A percentile compares a stretch with the other conserved stretches of the same genome.
Evolutionary conservation across 495 filamentous ascomycete genomes (phyloP).

Genomic region (Aspergillus conjunctus): DNA sequence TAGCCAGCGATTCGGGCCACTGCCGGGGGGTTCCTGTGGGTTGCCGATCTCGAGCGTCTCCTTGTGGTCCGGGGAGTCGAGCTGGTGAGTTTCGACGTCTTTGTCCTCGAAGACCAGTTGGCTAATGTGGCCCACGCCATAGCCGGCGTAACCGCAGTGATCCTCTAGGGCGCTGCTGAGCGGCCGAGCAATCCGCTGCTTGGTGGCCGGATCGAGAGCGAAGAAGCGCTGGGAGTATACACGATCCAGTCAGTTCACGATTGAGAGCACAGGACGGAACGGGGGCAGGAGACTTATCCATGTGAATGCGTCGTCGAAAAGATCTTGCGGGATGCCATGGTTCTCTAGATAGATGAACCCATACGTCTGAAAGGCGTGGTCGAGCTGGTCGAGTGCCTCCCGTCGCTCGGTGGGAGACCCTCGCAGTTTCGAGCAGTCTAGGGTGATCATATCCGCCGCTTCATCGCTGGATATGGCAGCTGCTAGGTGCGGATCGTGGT

Average conservation of each 20-base stretch:
- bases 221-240: conserved; percentile 6
- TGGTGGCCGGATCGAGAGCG: conserved; percentile 3
- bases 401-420: too few relatives aligned
- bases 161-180: conserved; percentile 1
- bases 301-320: conserved; percentile 9
- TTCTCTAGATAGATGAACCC: conserved; percentile 14
- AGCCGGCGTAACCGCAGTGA: conserved; percentile 11
- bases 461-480: too few relatives aligned
- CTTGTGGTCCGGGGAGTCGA: conserved; percentile 10
- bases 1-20: conserved; percentile 14
- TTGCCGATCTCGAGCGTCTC: conserved; percentile 13
- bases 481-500: too few relatives aligned
- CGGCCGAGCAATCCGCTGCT: conserved; percentile 9
- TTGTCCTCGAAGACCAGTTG: conserved; percentile 12
- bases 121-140: conserved; percentile 7
- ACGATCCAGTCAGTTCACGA: neutral
- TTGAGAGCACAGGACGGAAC: neutral
- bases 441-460: too few relatives aligned
- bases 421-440: too few relatives aligned
- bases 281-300: neutral
- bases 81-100: neutral
- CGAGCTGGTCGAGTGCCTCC: too few relatives aligned
- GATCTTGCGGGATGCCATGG: conserved; percentile 15
- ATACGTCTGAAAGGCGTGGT: conserved; percentile 11
- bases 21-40: neutral